Percentiles rank a stretch among this genome's conserved stretches.
Evolutionary conservation across 495 filamentous ascomycete species (phyloP).

Genomic region (Achaetomiella virescens): DNA sequence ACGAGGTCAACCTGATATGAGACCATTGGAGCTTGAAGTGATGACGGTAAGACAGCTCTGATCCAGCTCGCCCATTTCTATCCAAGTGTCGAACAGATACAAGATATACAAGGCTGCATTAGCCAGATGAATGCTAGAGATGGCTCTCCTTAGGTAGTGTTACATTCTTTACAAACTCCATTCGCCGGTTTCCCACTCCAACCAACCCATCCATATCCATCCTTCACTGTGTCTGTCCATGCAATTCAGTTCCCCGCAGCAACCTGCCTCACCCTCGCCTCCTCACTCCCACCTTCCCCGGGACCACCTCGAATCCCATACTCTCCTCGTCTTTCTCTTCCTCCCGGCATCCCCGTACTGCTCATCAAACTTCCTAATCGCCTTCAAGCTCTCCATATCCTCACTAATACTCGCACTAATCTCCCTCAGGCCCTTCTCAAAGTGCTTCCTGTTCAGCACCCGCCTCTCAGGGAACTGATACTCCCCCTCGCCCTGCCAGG

Average conservation of each 20-base stretch:
- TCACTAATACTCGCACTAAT: conserved; percentile 91
- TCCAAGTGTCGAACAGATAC: too few relatives aligned
- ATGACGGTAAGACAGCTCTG: too few relatives aligned
- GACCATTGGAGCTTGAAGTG: too few relatives aligned
- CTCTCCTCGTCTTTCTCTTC: conserved; percentile 55
- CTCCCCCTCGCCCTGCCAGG: conserved; percentile 37
- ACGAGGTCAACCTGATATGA: too few relatives aligned
- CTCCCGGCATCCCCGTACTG: conserved; percentile 87
- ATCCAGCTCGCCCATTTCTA: too few relatives aligned
- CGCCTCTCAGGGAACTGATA: conserved; percentile 63
- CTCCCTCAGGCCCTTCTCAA: conserved; percentile 78
- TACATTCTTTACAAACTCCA: neutral
- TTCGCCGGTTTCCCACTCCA: neutral
- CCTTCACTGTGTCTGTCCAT: neutral
- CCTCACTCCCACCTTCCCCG: conserved; percentile 17
- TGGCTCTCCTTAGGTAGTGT: too few relatives aligned
- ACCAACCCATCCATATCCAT: neutral
- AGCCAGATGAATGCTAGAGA: too few relatives aligned
- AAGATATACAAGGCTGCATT: too few relatives aligned
- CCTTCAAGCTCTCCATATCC: conserved; percentile 80
- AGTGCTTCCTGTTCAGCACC: conserved; percentile 60
- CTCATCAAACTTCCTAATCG: conserved; percentile 93
- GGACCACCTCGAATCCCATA: conserved; percentile 60
- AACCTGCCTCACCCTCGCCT: conserved; percentile 30
- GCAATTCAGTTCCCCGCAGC: neutral